Conservation (phyloP, 2,329 filamentous ascomycete species). For the Simplicillium aogashimaense region DNA sequence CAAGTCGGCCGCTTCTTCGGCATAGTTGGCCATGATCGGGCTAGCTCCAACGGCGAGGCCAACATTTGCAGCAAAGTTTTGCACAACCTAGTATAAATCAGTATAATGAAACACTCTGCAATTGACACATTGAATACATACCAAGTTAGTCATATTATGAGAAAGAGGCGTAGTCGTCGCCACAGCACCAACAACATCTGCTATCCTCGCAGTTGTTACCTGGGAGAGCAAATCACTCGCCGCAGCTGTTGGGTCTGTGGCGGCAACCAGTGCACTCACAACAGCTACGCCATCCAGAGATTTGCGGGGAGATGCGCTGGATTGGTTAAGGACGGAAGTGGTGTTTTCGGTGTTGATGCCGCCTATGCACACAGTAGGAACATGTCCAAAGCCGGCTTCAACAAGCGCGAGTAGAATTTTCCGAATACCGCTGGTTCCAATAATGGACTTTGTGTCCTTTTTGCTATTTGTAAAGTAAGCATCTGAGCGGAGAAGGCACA, state of each 20-base stretch:
- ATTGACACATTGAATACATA: conserved; percentile 11
- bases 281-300: conserved; percentile 73
- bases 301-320: conserved; percentile 37
- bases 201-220: conserved; percentile 38
- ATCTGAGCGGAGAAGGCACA: conserved; percentile 1
- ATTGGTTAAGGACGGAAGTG: conserved; percentile 65
- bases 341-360: conserved; percentile 73
- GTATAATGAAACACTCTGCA: background rate
- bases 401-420: conserved; percentile 47
- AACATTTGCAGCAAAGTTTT: conserved; percentile 90
- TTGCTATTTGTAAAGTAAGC: conserved; percentile 44
- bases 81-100: conserved; percentile 53
- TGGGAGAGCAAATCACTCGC: conserved; percentile 43
- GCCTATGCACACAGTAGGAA: conserved; percentile 75
- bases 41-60: conserved; percentile 76
- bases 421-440: conserved; percentile 45
- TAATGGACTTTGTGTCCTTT: conserved; percentile 65
- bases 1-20: conserved; percentile 73
- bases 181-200: conserved; percentile 48
- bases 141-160: conserved; percentile 96
- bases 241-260: conserved; percentile 54
- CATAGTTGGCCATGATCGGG: conserved; percentile 90
- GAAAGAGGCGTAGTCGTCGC: conserved; percentile 59
- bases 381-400: conserved; percentile 27
- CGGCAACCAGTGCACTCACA: conserved; percentile 79